These are phyloP conservation scores for Hanseniaspora sp. DNA, from an alignment of 1,139 yeast genomes.

Conservation along the genomic window DNA sequence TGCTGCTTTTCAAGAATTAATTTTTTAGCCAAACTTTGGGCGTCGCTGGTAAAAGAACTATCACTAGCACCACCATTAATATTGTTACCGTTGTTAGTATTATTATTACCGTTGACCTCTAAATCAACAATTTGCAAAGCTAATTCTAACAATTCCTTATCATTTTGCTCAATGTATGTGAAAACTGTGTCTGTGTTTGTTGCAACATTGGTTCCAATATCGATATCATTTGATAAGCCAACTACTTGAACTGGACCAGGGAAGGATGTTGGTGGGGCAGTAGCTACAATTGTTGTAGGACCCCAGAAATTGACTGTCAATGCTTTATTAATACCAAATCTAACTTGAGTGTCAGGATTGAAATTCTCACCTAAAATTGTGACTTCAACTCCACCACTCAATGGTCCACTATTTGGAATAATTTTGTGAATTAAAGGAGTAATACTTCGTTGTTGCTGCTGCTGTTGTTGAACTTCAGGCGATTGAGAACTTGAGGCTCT, in stretches of 20 bases:
- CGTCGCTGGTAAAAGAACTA: conserved; percentile 46
- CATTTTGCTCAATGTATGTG: conserved; percentile 87
- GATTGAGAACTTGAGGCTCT: not conserved
- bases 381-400: conserved; percentile 90
- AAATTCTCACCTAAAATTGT: conserved; percentile 81
- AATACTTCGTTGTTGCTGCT: conserved; percentile 8
- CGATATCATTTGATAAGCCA: conserved; percentile 46
- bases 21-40: conserved; percentile 75
- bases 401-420: conserved; percentile 89
- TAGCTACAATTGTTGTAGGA: conserved; percentile 83
- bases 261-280: conserved; percentile 75
- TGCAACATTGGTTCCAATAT: conserved; percentile 4
- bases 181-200: conserved; percentile 37
- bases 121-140: conserved; percentile 90
- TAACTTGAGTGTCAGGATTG: conserved; percentile 67
- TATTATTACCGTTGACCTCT: conserved; percentile 80
- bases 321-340: conserved; percentile 76
- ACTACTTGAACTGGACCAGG: conserved; percentile 83
- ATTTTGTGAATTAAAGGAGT: conserved; percentile 65
- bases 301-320: conserved; percentile 94
- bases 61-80: not conserved
- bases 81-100: not conserved
- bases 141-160: conserved; percentile 78
- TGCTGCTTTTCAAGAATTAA: conserved; percentile 41
- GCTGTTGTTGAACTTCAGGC: conserved; percentile 12